Conservation (phyloP, 2,329 filamentous ascomycete species). For the Diatrype stigma region DNA sequence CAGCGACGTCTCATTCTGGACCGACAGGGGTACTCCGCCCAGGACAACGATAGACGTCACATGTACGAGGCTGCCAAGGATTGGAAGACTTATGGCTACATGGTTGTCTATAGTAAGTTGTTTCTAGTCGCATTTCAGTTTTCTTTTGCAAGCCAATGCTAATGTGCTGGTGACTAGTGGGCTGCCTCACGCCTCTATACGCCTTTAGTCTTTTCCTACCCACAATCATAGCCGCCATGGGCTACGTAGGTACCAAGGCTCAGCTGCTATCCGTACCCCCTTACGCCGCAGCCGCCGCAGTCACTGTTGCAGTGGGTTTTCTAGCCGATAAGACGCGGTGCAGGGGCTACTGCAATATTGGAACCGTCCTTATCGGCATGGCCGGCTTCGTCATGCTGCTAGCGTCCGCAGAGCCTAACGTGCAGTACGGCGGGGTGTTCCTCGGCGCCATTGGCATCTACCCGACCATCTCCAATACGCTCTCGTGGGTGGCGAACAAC, state of each 20-base stretch:
- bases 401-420: slow-evolving; percentile 38
- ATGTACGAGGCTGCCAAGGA: slow-evolving; percentile 52
- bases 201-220: slow-evolving; percentile 30
- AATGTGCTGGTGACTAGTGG: slow-evolving; percentile 1
- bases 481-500: slow-evolving; percentile 56
- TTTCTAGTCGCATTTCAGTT: background rate
- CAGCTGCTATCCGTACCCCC: slow-evolving; percentile 34
- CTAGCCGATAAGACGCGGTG: slow-evolving; percentile 46
- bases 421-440: slow-evolving; percentile 52
- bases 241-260: slow-evolving; percentile 28
- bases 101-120: slow-evolving; percentile 34
- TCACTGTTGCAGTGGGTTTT: slow-evolving; percentile 33
- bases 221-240: slow-evolving; percentile 33
- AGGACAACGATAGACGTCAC: slow-evolving; percentile 37
- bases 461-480: slow-evolving; percentile 49
- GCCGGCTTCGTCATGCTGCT: slow-evolving; percentile 55
- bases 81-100: slow-evolving; percentile 34
- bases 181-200: background rate
- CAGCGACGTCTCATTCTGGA: background rate
- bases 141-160: background rate
- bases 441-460: slow-evolving; percentile 50
- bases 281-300: slow-evolving; percentile 29
- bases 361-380: slow-evolving; percentile 44
- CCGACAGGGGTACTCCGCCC: slow-evolving; percentile 29
- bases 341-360: slow-evolving; percentile 51